phyloP scores from a whole-genome alignment of 1,284 basidiomycete genomes.

The Hemileia vastatrix region DNA sequence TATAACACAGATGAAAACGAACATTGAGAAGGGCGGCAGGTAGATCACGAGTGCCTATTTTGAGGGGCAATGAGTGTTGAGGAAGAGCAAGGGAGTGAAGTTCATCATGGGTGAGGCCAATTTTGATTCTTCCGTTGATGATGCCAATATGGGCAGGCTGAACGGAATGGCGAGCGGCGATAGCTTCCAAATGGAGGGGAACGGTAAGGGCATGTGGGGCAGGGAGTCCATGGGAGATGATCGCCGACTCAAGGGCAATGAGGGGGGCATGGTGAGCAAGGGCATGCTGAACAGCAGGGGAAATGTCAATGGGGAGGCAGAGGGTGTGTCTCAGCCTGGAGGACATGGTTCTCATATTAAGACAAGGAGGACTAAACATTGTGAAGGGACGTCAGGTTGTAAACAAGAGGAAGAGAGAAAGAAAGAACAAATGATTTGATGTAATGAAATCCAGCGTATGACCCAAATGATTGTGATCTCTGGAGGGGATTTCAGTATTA shows the following conservation, averaged over 20 bases:
- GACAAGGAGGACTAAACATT: too few relatives aligned
- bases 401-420: too few relatives aligned
- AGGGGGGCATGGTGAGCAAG: constrained; percentile 50
- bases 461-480: too few relatives aligned
- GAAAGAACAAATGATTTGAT: too few relatives aligned
- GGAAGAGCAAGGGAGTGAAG: constrained; percentile 63
- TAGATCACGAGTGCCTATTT: constrained; percentile 81
- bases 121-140: constrained; percentile 69
- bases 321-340: too few relatives aligned
- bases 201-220: constrained; percentile 49
- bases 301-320: constrained; percentile 24
- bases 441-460: too few relatives aligned
- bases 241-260: constrained; percentile 59
- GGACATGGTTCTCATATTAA: too few relatives aligned
- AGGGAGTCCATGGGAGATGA: constrained; percentile 69
- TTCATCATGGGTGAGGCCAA: constrained; percentile 63
- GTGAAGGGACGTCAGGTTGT: too few relatives aligned
- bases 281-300: constrained; percentile 64
- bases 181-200: constrained; percentile 62
- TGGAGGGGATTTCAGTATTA: too few relatives aligned
- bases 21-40: constrained; percentile 68
- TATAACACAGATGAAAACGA: constrained; percentile 69
- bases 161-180: constrained; percentile 65
- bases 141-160: constrained; percentile 86
- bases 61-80: constrained; percentile 50